Evolutionary conservation across 495 filamentous ascomycete genomes (phyloP), one percentile per base, ranked within the genome.

Genomic region (Rhypophila decipiens): DNA sequence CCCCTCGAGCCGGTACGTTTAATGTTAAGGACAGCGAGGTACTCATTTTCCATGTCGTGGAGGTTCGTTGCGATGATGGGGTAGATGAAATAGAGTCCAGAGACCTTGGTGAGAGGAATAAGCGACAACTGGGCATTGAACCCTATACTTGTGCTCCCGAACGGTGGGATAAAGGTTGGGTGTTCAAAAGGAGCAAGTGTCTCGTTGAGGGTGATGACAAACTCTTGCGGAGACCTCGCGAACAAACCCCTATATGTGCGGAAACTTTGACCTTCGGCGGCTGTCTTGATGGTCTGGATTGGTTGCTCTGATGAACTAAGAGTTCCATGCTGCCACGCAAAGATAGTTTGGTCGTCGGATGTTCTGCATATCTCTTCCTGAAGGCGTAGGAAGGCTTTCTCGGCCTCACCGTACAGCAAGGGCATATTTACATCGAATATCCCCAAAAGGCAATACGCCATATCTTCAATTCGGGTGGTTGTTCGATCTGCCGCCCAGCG

Each of bases 341-440:
- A 53, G 3, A 53, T 11, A 0, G 24, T 19, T 3, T 43, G 27
- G 24, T 53, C 51, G 18, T 50, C 29, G 1, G 39, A 49, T 13
- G 13, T 29, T 41, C 37, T 44, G 10, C 29, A 24, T 0, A 53
- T 49, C 1, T 56, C 49, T 38, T 53, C 49, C 20, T 56, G 50
- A 8, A 56, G 40, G 7, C 50, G 33, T 8, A 48, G 20, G 20
- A 56, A 56, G 12, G 49, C 53, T 7, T 40, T 46, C 18, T 42
- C 27, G 8, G 43, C 42, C 13, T 55, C 52, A 0, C 52, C 52
- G 8, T 55, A 55, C 5, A 53, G 41, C 19, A 48, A 2, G 17
- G 51, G 51, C 31, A 55, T 46, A 18, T 47, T 46, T 4, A 56
- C 40, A 13, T 49, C 50, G 8, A 56, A 49, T 13, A 49, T 44